Evolutionary conservation across 1,284 basidiomycete species (phyloP).

Genomic region (Apiotrichum domesticum): DNA sequence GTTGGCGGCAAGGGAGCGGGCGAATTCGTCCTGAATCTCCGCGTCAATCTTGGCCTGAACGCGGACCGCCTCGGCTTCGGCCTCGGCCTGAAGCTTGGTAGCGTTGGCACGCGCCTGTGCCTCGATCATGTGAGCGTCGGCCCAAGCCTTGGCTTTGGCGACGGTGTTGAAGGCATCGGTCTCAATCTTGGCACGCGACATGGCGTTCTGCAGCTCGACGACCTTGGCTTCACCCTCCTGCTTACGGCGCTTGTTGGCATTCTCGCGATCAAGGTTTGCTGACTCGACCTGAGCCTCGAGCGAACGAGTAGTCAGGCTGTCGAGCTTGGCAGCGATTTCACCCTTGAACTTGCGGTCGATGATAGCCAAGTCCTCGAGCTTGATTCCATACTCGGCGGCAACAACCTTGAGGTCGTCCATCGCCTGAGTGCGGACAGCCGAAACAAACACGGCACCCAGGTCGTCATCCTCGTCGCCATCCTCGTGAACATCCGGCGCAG

Average conservation of each 20-base stretch:
- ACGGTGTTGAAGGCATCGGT: slow-evolving; percentile 9
- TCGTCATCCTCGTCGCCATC: slow-evolving; percentile 5
- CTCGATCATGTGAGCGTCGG: slow-evolving; percentile 9
- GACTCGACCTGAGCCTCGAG: slow-evolving; percentile 18
- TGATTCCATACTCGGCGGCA: slow-evolving; percentile 15
- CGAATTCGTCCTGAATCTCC: slow-evolving; percentile 13
- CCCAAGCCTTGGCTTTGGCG: slow-evolving; percentile 2
- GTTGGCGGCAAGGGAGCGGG: slow-evolving; percentile 8
- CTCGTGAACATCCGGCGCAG: slow-evolving; percentile 5
- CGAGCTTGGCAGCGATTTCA: slow-evolving; percentile 14
- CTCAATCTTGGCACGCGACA: slow-evolving; percentile 11
- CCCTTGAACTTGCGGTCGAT: slow-evolving; percentile 16
- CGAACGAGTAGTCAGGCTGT: slow-evolving; percentile 11
- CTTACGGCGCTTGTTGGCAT: slow-evolving; percentile 13
- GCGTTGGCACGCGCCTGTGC: slow-evolving; percentile 12
- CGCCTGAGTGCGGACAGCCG: slow-evolving; percentile 13
- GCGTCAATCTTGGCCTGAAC: slow-evolving; percentile 9
- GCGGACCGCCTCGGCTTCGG: slow-evolving; percentile 7
- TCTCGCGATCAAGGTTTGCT: slow-evolving; percentile 16
- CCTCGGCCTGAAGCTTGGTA: slow-evolving; percentile 9
- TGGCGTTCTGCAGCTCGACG: slow-evolving; percentile 14
- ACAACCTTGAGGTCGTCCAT: slow-evolving; percentile 16
- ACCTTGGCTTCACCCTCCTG: slow-evolving; percentile 14
- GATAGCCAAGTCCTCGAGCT: slow-evolving; percentile 15
- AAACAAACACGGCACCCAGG: slow-evolving; percentile 11